phyloP scores from a whole-genome alignment of 2,329 filamentous ascomycete species.

The Fusarium brachygibbosum region DNA sequence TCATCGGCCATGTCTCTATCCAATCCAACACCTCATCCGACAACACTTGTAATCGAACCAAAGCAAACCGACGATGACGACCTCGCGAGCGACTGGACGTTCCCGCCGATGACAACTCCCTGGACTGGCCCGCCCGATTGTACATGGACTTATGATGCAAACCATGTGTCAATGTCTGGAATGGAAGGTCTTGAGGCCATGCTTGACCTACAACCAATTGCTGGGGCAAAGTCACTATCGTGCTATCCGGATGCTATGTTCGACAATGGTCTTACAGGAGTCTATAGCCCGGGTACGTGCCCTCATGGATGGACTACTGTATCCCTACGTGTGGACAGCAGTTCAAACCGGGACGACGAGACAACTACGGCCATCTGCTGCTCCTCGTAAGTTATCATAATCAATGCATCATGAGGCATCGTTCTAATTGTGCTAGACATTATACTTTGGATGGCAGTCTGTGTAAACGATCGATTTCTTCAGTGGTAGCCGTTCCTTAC shows the following conservation, averaged over 20 bases:
- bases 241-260: constrained; percentile 60
- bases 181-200: constrained; percentile 53
- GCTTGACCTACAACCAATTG: constrained; percentile 55
- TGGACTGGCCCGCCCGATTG: constrained; percentile 56
- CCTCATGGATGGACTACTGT: constrained; percentile 59
- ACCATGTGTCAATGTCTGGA: constrained; percentile 43
- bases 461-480: constrained; percentile 55
- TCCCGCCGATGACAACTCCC: constrained; percentile 56
- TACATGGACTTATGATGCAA: constrained; percentile 57
- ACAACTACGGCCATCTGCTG: constrained; percentile 59
- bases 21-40: constrained; percentile 32
- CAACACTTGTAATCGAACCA: constrained; percentile 28
- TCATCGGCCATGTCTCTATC: constrained; percentile 35
- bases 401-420: not conserved
- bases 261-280: constrained; percentile 53
- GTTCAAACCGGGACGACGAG: constrained; percentile 47
- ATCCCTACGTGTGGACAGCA: constrained; percentile 50
- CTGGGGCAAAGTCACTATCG: constrained; percentile 55
- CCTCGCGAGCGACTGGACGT: constrained; percentile 41
- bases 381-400: constrained; percentile 56
- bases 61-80: constrained; percentile 41
- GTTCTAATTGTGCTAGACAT: constrained; percentile 49
- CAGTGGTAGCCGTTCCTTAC: constrained; percentile 55
- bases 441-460: constrained; percentile 53
- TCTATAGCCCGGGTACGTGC: constrained; percentile 58